These are phyloP conservation scores for Fusarium fujikuroi DNA, from an alignment of 2,329 filamentous ascomycete genomes.

Conservation along the genomic window DNA sequence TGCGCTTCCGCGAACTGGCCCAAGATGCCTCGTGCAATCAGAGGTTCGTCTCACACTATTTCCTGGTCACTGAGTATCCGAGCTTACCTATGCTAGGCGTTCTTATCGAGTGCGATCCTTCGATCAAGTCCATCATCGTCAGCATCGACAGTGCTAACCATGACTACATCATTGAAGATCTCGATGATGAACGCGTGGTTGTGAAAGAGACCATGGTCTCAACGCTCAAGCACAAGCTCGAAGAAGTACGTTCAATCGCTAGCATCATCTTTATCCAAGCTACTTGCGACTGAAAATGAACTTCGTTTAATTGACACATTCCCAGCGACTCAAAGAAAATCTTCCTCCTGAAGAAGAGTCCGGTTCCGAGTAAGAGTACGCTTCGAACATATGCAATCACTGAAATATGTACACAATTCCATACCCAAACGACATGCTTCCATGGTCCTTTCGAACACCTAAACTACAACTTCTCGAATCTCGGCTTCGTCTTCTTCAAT, in stretches of 20 bases:
- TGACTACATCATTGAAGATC: constrained; percentile 81
- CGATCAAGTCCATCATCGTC: constrained; percentile 86
- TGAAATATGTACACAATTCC: not conserved
- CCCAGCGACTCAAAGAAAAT: constrained; percentile 62
- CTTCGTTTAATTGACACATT: constrained; percentile 16
- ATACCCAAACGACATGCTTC: not conserved
- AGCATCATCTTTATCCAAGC: not conserved
- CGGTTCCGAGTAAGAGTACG: constrained; percentile 61
- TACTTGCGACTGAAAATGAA: not conserved
- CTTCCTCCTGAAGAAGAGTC: constrained; percentile 63
- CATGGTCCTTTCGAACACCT: not conserved
- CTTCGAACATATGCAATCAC: not conserved
- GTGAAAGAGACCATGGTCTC: constrained; percentile 79
- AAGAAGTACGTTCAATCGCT: constrained; percentile 65
- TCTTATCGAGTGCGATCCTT: constrained; percentile 84
- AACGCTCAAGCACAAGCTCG: constrained; percentile 73
- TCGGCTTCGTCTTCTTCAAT: constrained; percentile 80
- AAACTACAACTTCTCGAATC: constrained; percentile 81
- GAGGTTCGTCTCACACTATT: constrained; percentile 53
- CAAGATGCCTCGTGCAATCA: constrained; percentile 67
- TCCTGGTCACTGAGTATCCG: not conserved
- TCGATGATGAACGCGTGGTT: constrained; percentile 80
- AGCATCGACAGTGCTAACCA: constrained; percentile 77
- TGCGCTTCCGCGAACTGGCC: not conserved
- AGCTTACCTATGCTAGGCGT: constrained; percentile 61